phyloP scores from a whole-genome alignment of 2,329 filamentous ascomycete genomes.

The Cordyceps fumosorosea region DNA sequence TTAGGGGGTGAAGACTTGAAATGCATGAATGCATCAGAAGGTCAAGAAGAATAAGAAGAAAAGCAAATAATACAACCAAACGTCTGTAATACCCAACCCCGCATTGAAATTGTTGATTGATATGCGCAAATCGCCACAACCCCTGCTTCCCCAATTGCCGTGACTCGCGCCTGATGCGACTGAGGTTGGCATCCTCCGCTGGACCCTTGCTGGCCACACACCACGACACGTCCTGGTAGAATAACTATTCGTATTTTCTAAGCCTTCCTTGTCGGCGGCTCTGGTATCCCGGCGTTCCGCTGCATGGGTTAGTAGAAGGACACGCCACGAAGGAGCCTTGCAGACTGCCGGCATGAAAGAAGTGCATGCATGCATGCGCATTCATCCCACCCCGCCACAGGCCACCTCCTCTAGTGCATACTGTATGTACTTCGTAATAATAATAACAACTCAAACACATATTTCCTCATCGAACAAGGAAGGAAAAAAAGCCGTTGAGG shows the following conservation, averaged over 20 bases:
- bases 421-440: too few species aligned
- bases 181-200: background rate
- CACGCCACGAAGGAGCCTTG: too few species aligned
- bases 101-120: background rate
- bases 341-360: background rate
- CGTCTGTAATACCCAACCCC: background rate
- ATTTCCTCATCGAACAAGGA: background rate
- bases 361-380: too few species aligned
- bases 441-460: background rate
- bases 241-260: too few species aligned
- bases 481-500: background rate
- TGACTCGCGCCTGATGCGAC: background rate
- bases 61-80: background rate
- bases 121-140: background rate
- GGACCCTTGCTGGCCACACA: too few species aligned
- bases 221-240: too few species aligned
- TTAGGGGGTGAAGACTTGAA: too few species aligned
- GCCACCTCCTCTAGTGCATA: background rate
- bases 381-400: too few species aligned
- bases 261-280: too few species aligned
- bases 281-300: too few species aligned
- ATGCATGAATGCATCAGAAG: background rate
- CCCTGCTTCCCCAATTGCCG: background rate
- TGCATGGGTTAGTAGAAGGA: too few species aligned
- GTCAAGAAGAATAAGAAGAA: background rate